phyloP scores from a whole-genome alignment of 306 rosid species.

The Lathyrus sativus region DNA sequence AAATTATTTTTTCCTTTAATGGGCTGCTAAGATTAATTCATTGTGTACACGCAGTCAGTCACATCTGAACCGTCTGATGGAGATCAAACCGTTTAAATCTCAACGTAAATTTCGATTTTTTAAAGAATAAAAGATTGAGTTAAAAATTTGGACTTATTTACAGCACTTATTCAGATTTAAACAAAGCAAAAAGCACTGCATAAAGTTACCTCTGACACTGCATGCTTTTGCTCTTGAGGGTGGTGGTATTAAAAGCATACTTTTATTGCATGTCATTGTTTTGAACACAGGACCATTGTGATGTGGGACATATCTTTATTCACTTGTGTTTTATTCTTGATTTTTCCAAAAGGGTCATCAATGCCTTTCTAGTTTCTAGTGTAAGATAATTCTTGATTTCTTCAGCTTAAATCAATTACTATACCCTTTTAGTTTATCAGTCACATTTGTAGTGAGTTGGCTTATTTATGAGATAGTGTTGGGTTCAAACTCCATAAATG shows the following conservation, averaged over 20 bases:
- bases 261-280: constrained; percentile 49
- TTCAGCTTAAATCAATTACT: constrained; percentile 42
- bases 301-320: constrained; percentile 37
- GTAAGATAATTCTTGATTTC: constrained; percentile 38
- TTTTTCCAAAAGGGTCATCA: constrained; percentile 28
- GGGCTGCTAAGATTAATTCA: constrained; percentile 21
- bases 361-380: constrained; percentile 42
- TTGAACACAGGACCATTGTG: constrained; percentile 43
- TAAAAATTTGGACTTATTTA: constrained; percentile 10
- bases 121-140: too few relatives aligned
- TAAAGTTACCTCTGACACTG: constrained; percentile 43
- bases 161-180: constrained; percentile 24
- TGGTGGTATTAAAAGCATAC: constrained; percentile 43
- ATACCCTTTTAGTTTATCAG: constrained; percentile 41
- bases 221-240: constrained; percentile 39
- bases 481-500: constrained; percentile 28
- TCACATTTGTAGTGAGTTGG: constrained; percentile 48
- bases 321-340: constrained; percentile 12
- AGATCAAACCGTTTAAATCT: background rate
- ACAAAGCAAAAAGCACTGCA: constrained; percentile 44
- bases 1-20: constrained; percentile 23
- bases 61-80: background rate
- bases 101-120: too few relatives aligned
- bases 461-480: constrained; percentile 39
- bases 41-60: background rate